These are phyloP conservation scores for Diaporthe citriasiana DNA, from an alignment of 2,329 filamentous ascomycete genomes.

Conservation along the genomic window DNA sequence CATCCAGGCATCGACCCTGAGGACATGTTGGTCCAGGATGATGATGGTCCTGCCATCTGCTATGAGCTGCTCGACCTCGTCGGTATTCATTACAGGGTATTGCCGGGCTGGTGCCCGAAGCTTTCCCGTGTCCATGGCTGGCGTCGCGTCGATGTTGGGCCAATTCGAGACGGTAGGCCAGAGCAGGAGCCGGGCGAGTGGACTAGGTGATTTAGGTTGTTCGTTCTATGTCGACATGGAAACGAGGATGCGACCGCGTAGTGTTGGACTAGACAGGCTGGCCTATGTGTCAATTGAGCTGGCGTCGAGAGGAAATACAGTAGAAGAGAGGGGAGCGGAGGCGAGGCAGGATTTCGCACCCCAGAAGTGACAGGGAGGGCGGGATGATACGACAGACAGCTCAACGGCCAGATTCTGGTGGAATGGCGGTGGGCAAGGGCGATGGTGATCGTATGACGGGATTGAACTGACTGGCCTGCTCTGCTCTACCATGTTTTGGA, in stretches of 20 bases:
- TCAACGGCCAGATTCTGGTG: conserved; percentile 14
- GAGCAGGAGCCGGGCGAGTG: neutral
- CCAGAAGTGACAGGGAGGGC: neutral
- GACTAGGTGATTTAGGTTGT: neutral
- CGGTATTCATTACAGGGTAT: conserved; percentile 56
- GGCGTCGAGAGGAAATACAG: neutral
- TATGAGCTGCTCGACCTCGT: conserved; percentile 85
- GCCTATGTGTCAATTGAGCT: conserved; percentile 2
- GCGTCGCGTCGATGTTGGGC: neutral
- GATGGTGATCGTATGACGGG: conserved; percentile 25
- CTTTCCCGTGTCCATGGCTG: conserved; percentile 39
- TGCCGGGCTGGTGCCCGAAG: conserved; percentile 36
- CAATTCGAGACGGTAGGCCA: neutral
- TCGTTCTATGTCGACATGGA: neutral
- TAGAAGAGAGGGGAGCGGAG: neutral
- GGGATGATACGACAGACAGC: neutral
- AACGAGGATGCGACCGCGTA: neutral
- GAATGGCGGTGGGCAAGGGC: conserved; percentile 17
- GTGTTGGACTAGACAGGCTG: neutral
- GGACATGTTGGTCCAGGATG: conserved; percentile 83
- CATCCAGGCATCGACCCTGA: conserved; percentile 91
- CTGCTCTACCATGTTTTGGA: neutral
- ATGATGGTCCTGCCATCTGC: conserved; percentile 84
- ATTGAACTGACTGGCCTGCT: neutral
- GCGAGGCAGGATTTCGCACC: neutral